phyloP scores from a whole-genome alignment of 208 protist species.

The Histomonas meleagridis region DNA sequence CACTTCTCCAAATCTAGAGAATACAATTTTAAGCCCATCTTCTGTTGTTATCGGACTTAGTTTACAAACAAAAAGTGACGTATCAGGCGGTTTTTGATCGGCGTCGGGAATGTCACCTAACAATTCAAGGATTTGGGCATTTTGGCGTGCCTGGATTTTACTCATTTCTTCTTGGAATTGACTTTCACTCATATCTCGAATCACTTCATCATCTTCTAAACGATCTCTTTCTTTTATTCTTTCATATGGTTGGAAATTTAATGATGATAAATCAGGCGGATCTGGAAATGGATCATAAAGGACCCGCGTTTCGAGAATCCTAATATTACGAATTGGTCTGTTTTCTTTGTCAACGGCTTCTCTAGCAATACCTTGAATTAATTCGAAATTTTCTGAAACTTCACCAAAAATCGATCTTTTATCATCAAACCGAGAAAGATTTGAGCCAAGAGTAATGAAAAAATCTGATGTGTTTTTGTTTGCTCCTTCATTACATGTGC shows the following conservation, averaged over 20 bases:
- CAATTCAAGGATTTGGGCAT: slow-evolving; percentile 24
- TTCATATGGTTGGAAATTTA: background rate
- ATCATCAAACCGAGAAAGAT: background rate
- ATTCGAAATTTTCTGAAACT: slow-evolving; percentile 23
- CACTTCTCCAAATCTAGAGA: background rate
- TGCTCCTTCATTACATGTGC: background rate
- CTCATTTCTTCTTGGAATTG: background rate
- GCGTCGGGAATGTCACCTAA: slow-evolving; percentile 30
- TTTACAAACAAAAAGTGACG: slow-evolving; percentile 6
- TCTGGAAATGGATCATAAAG: slow-evolving; percentile 26
- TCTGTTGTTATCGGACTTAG: background rate
- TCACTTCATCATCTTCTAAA: slow-evolving; percentile 9
- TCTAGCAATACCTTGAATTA: background rate
- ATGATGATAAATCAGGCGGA: background rate
- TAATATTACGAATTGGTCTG: background rate
- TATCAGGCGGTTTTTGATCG: slow-evolving; percentile 25
- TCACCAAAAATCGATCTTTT: slow-evolving; percentile 14
- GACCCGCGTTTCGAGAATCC: background rate
- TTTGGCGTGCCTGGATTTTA: background rate
- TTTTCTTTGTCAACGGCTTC: background rate
- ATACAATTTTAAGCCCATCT: background rate
- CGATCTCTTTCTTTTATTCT: background rate
- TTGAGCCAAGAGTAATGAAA: background rate
- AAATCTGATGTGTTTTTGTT: background rate
- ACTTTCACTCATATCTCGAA: background rate